A percentile compares a stretch with the other conserved stretches of the same genome.
phyloP scores from a whole-genome alignment of 768 basidiomycete species.

The Gautieria morchelliformis region DNA sequence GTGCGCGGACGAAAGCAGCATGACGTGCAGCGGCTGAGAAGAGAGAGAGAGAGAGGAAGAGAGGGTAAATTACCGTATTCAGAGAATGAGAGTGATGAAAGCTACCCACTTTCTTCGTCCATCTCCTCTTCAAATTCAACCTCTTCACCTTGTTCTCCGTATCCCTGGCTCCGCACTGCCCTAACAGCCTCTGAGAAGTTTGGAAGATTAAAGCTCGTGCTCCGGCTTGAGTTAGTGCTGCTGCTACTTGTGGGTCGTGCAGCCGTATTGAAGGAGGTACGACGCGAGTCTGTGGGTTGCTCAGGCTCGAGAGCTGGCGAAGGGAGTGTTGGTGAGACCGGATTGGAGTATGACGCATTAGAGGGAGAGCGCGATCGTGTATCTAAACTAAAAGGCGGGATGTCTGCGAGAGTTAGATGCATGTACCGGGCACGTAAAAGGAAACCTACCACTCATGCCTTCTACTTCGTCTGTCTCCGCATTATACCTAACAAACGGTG shows the following conservation, averaged over 20 bases:
- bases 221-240: constrained; percentile 54
- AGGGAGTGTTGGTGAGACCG: constrained; percentile 2
- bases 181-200: constrained; percentile 56
- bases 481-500: constrained; percentile 89
- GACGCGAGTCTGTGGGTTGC: constrained; percentile 34
- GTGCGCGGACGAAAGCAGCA: constrained; percentile 69
- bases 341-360: constrained; percentile 23
- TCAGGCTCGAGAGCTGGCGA: constrained; percentile 36
- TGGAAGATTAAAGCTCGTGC: constrained; percentile 77
- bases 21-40: constrained; percentile 67
- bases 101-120: constrained; percentile 73
- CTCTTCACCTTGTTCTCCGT: constrained; percentile 34
- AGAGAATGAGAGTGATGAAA: no score
- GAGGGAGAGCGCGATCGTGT: constrained; percentile 41
- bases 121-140: constrained; percentile 73
- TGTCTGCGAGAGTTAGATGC: constrained; percentile 43
- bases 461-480: constrained; percentile 78
- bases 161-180: constrained; percentile 30
- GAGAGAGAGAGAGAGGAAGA: not conserved
- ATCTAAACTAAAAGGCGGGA: constrained; percentile 65
- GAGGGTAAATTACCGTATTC: not conserved
- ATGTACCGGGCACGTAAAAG: not conserved
- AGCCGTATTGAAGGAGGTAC: constrained; percentile 49
- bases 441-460: constrained; percentile 50
- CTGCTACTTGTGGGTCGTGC: constrained; percentile 6